These are phyloP conservation scores for Neofusicoccum sp. DNA, from an alignment of 2,329 filamentous ascomycete species.

Conservation along the genomic window DNA sequence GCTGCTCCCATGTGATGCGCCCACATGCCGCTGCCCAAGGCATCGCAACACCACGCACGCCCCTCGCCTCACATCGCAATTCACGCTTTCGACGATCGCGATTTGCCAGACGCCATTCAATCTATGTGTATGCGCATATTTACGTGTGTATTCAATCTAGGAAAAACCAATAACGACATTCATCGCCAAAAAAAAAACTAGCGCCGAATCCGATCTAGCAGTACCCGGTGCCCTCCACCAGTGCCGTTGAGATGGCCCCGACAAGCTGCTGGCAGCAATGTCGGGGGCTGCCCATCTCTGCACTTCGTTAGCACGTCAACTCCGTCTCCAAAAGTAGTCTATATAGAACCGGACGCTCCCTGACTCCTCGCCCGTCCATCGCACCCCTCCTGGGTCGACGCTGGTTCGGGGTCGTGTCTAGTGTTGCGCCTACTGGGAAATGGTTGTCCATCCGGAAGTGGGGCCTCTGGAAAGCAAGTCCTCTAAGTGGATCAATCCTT, in stretches of 20 bases:
- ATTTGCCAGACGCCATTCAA: neutral
- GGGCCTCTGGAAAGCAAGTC: conserved; percentile 12
- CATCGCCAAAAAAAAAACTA: neutral
- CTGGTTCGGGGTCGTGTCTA: neutral
- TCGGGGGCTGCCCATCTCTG: conserved; percentile 11
- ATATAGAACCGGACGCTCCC: neutral
- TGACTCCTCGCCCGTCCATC: neutral
- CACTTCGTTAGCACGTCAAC: neutral
- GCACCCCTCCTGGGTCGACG: neutral
- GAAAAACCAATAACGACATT: conserved; percentile 1
- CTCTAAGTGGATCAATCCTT: conserved; percentile 1
- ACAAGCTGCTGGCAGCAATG: conserved; percentile 16
- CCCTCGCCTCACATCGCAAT: neutral
- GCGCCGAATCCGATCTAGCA: neutral
- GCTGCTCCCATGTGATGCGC: neutral
- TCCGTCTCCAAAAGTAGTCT: neutral
- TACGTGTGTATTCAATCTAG: neutral
- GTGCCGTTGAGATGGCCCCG: conserved; percentile 13
- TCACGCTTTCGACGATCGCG: no score
- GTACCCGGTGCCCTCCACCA: neutral
- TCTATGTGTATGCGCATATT: neutral
- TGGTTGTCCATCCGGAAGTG: conserved; percentile 4
- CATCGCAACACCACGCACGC: conserved; percentile 5
- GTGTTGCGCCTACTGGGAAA: conserved; percentile 4
- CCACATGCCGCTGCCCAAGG: neutral